phyloP scores from a whole-genome alignment of 2,329 filamentous ascomycete genomes.

The Diaporthe citri region DNA sequence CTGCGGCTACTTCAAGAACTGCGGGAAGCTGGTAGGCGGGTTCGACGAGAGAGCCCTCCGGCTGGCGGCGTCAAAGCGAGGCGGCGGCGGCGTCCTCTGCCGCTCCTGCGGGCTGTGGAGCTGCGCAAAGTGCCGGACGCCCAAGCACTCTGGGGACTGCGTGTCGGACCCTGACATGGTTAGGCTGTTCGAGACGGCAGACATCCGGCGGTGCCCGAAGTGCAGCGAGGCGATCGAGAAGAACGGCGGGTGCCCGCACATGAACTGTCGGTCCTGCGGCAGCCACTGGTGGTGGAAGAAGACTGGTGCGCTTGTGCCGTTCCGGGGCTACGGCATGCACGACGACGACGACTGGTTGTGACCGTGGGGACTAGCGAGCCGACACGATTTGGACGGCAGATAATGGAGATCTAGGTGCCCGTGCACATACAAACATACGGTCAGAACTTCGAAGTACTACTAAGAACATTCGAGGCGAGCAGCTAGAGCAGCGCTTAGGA shows the following conservation, averaged over 20 bases:
- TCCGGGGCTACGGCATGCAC: conserved; percentile 1
- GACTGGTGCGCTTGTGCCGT: conserved; percentile 13
- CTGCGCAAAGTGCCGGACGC: conserved; percentile 27
- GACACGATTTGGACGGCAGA: background rate
- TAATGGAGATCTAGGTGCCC: background rate
- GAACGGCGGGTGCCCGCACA: conserved; percentile 19
- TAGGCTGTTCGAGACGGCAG: conserved; percentile 18
- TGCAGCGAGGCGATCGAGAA: conserved; percentile 27
- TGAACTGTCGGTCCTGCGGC: conserved; percentile 9
- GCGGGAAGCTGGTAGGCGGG: conserved; percentile 4
- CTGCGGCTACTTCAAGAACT: conserved; percentile 15
- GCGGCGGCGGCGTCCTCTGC: conserved; percentile 21
- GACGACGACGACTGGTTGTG: conserved; percentile 6
- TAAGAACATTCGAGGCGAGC: background rate
- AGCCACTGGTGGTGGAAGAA: conserved; percentile 25
- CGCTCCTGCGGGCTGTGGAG: conserved; percentile 1
- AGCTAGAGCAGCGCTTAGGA: background rate
- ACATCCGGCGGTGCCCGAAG: conserved; percentile 17
- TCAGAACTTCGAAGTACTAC: no score
- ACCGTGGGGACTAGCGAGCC: background rate
- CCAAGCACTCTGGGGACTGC: conserved; percentile 7
- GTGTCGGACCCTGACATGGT: conserved; percentile 14
- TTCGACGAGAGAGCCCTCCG: conserved; percentile 17
- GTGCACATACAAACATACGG: background rate
- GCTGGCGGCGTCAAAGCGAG: conserved; percentile 4